Evolutionary conservation across 371 early-diverging fungal species (phyloP).

Genomic region (Mortierella sp.): DNA sequence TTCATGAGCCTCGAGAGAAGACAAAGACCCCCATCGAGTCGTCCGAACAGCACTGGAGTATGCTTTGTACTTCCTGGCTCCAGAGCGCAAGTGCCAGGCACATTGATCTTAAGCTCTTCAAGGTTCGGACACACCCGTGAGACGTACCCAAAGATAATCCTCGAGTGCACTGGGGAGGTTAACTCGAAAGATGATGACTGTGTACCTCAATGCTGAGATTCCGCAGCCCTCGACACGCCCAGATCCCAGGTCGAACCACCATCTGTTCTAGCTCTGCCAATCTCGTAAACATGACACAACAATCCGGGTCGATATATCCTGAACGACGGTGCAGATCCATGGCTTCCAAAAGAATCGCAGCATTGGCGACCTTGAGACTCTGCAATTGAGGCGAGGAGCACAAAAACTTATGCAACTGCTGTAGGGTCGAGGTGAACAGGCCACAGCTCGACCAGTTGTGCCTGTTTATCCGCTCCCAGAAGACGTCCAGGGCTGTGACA

Average conservation of each 20-base stretch:
- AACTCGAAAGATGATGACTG: background rate
- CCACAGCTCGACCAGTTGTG: background rate
- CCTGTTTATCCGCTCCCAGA: background rate
- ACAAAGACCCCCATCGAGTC: background rate
- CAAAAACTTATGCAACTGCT: background rate
- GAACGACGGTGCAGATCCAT: background rate
- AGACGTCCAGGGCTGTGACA: background rate
- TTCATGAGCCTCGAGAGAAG: background rate
- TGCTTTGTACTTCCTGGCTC: background rate
- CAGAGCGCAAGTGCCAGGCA: background rate
- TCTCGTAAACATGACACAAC: slow-evolving; percentile 3
- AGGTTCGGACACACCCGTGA: background rate
- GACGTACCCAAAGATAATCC: background rate
- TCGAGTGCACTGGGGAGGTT: background rate
- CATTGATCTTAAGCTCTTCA: background rate
- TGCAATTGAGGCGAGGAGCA: background rate
- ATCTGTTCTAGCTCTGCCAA: background rate
- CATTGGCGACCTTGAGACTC: background rate
- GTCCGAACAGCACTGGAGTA: background rate
- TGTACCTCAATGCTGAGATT: background rate
- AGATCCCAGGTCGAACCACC: background rate
- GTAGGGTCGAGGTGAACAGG: background rate
- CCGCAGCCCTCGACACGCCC: background rate
- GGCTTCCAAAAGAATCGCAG: background rate
- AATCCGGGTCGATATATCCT: background rate